Conservation (phyloP, 805 yeast genomes). For the Yamadazyma endophytica region DNA sequence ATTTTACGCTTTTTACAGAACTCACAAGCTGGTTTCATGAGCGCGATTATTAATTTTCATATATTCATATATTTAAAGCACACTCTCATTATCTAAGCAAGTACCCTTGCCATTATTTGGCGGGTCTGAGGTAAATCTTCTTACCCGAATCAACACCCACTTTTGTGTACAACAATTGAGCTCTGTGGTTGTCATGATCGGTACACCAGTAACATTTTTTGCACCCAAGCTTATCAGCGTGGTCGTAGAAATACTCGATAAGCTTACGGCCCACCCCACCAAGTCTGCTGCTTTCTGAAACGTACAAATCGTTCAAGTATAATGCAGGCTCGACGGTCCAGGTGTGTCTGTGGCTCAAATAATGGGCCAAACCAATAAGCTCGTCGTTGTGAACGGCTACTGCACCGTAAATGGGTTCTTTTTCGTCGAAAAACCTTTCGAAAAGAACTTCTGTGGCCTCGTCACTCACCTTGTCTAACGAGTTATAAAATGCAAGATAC, state of each 20-base stretch:
- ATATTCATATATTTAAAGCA: no score
- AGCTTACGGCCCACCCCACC: conserved; percentile 44
- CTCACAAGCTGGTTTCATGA: no score
- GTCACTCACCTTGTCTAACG: no score
- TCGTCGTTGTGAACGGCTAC: conserved; percentile 37
- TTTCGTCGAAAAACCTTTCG: conserved; percentile 38
- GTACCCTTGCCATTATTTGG: conserved; percentile 1
- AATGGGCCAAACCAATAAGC: conserved; percentile 46
- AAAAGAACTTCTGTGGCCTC: no score
- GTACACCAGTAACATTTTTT: conserved; percentile 50
- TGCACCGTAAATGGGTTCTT: conserved; percentile 42
- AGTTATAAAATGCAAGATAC: no score
- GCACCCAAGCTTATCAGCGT: conserved; percentile 39
- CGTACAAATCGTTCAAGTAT: conserved; percentile 50
- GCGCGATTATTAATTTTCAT: no score
- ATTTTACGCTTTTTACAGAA: conserved; percentile 35
- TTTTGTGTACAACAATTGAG: conserved; percentile 50
- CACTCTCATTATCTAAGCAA: no score
- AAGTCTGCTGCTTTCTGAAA: conserved; percentile 32
- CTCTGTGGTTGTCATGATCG: conserved; percentile 48
- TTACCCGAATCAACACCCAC: conserved; percentile 40
- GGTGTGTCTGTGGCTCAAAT: conserved; percentile 43
- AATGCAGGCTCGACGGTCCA: conserved; percentile 44
- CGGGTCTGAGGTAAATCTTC: conserved; percentile 29
- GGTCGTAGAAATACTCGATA: conserved; percentile 43